Percentiles rank a stretch among this genome's conserved stretches.
These are phyloP conservation scores for Raphanus sativus DNA, from an alignment of 345 rosid genomes.

Conservation along the genomic window DNA sequence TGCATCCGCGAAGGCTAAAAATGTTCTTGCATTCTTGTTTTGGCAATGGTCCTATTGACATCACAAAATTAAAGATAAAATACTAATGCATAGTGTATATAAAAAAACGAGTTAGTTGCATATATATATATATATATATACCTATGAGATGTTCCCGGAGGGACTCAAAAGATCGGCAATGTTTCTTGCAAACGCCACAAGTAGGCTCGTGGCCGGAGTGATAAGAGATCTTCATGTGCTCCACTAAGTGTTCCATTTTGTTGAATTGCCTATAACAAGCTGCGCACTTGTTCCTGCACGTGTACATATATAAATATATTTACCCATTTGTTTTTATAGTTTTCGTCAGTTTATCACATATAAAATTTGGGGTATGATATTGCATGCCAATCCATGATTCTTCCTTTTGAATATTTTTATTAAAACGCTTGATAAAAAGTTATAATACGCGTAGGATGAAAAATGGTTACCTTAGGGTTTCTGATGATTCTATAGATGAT, in stretches of 20 bases:
- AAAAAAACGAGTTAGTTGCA: background rate
- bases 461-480: constrained; percentile 44
- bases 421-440: background rate
- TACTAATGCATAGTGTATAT: background rate
- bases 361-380: background rate
- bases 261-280: constrained; percentile 92
- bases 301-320: background rate
- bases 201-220: constrained; percentile 88
- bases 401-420: background rate
- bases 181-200: constrained; percentile 83
- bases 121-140: constrained; percentile 20
- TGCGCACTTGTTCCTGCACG: constrained; percentile 80
- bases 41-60: constrained; percentile 69
- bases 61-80: background rate
- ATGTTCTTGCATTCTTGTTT: constrained; percentile 82
- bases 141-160: constrained; percentile 91
- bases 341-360: background rate
- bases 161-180: constrained; percentile 89
- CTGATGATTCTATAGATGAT: constrained; percentile 42
- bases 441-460: background rate
- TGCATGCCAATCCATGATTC: background rate
- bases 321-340: no score
- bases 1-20: constrained; percentile 74
- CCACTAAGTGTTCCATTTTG: constrained; percentile 80
- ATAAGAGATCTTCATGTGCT: constrained; percentile 79